Evolutionary conservation across 225 moss, liverwort and hornwort species (phyloP), one percentile per base, ranked within the genome.

Genomic region (Marchantia paleacea): DNA sequence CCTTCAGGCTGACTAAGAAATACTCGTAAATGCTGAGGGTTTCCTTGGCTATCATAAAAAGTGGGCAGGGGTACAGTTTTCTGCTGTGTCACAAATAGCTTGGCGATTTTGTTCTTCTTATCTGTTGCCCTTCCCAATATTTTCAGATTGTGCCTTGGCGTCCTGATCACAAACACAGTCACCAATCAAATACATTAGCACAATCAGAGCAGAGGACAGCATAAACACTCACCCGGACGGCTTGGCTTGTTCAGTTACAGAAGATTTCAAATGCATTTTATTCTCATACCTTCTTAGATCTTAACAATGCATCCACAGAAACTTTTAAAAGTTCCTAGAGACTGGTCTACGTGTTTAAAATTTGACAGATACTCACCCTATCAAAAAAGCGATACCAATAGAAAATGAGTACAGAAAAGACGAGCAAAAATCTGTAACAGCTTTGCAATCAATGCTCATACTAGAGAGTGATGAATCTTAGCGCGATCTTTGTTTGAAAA

Each of bases 1-100:
- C 88, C 88, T 83, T 81, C 88, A 11, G 88, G 85, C 80, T 85
- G 78, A 54, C 72, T 69, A 16, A 88, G 88, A 72, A 88, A 88
- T 25, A 76, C 76, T 25, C 85, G 78, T 65, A 88, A 58, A 83
- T 85, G 85, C 72, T 68, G 85, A 5, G 88, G 85, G 47, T 74
- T 81, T 48, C 83, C 85, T 22, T 83, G 47, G 20, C 68, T 54
- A 60, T 88, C 88, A 1, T 12, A 30, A 39, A 83, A 88, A 1
- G 79, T 79, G 7, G 85, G 88, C 52, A 88, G 69, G 28, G 83
- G 83, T 25, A 88, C 76, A 16, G 71, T 85, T 61, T 77, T 75
- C 47, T 39, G 54, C 67, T 88, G 81, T 79, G 53, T 76, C 53
- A 85, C 88, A 48, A 54, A 78, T 22, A 87, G 82, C 61, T 84